These are phyloP conservation scores for Lolium multiflorum DNA, from an alignment of 176 grass and related monocot species.

Conservation along the genomic window DNA sequence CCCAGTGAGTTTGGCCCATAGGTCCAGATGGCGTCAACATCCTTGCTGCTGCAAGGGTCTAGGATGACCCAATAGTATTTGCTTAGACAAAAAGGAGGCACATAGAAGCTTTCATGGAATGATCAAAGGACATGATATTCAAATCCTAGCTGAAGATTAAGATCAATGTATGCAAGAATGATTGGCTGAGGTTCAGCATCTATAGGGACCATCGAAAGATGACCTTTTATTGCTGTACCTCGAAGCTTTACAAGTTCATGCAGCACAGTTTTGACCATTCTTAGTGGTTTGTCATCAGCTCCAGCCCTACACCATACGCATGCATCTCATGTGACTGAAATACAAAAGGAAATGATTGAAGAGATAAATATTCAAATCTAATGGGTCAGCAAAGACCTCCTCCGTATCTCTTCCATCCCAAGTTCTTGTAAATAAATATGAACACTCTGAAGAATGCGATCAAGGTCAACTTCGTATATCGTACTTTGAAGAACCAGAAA, in stretches of 20 bases:
- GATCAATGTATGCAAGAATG: conserved; percentile 98
- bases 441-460: conserved; percentile 97
- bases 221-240: conserved; percentile 96
- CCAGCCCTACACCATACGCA: conserved; percentile 71
- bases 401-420: conserved; percentile 98
- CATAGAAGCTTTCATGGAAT: conserved; percentile 20
- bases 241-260: conserved; percentile 99
- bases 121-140: not conserved
- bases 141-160: conserved; percentile 93
- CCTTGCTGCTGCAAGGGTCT: conserved; percentile 98
- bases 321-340: conserved; percentile 31
- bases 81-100: not conserved
- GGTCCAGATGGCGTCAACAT: conserved; percentile 97
- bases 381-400: conserved; percentile 59
- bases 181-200: conserved; percentile 98
- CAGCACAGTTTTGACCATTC: conserved; percentile 99
- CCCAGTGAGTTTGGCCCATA: conserved; percentile 96
- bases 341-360: conserved; percentile 25
- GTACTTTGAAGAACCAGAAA: conserved; percentile 92
- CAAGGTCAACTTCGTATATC: conserved; percentile 95
- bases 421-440: conserved; percentile 98
- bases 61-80: conserved; percentile 33
- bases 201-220: conserved; percentile 99
- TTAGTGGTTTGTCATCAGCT: conserved; percentile 96
- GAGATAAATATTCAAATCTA: conserved; percentile 14